Conservation (phyloP, 306 rosid genomes). For the Purshia tridentata region DNA sequence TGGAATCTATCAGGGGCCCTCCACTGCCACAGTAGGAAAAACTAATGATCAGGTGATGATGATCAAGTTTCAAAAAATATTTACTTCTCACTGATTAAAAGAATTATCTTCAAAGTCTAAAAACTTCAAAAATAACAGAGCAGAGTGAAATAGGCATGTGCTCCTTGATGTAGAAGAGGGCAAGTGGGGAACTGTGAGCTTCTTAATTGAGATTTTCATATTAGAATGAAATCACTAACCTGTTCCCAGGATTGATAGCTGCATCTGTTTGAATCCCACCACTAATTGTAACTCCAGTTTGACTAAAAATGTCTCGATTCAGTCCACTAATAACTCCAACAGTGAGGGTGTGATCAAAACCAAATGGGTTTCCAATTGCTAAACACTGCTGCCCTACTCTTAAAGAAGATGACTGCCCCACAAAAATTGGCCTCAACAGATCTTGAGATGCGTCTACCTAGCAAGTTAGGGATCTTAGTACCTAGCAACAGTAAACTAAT, state of each 20-base stretch:
- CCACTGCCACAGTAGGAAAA: conserved; percentile 58
- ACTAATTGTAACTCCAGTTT: conserved; percentile 89
- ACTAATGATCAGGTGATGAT: conserved; percentile 19
- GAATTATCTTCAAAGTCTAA: not conserved
- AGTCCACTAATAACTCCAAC: conserved; percentile 95
- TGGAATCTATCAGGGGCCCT: conserved; percentile 88
- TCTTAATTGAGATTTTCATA: not conserved
- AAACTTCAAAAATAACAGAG: not conserved
- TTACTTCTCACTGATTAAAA: conserved; percentile 12
- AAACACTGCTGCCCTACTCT: conserved; percentile 95
- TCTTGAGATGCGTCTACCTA: conserved; percentile 86
- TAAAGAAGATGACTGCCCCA: conserved; percentile 70
- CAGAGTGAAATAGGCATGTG: not conserved
- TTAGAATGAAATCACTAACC: conserved; percentile 39
- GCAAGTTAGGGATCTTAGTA: conserved; percentile 25
- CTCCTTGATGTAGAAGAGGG: not conserved
- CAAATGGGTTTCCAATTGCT: conserved; percentile 98
- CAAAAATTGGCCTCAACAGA: conserved; percentile 70
- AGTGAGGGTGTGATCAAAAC: conserved; percentile 95
- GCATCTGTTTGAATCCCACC: conserved; percentile 99
- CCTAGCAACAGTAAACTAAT: not conserved
- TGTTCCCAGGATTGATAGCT: conserved; percentile 95
- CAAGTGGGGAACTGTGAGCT: not conserved
- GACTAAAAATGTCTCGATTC: conserved; percentile 84
- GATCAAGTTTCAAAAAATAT: not conserved